Evolutionary conservation across 139 green algal species (phyloP), one percentile per base, ranked within the genome.

Genomic region (Micractinium conductrix): DNA sequence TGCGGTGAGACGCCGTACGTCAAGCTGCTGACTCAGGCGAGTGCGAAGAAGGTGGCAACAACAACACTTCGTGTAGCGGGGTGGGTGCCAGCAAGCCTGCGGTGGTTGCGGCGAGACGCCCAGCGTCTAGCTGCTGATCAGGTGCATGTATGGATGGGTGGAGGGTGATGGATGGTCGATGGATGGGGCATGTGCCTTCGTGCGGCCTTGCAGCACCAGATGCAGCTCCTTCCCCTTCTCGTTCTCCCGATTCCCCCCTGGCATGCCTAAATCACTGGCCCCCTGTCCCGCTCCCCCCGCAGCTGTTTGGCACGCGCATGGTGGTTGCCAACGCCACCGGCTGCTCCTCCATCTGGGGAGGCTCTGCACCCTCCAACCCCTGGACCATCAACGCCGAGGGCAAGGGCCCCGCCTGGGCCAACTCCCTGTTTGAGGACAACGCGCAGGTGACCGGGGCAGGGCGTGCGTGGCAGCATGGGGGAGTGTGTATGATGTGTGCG

Each of bases 361-460:
- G 90, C 83, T 88, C 79, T 26, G 90, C 88, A 9, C 87, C 88
- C 22, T 80, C 89, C 71, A 93, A 91, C 87, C 90, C 90, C 70
- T 93, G 92, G 88, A 93, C 88, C 62, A 81, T 67, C 79, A 88
- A 89, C 81, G 50, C 55, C 9, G 74, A 88, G 24, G 91, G 91
- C 73, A 81, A 50, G 37, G 91, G 90, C 62, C 90, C 91, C 62
- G 91, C 91, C 24, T 93, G 91, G 91, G 91, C 89, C 84, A 93
- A 93, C 89, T 88, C 81, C 4, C 87, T 93, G 81, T 93, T 93
- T 55, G 91, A 93, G 87, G 85, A 89, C 88, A 91, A 91, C 65
- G 85, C 88, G 30, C 84, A 89, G 84, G 68, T 85, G 43, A 37
- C 43, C n/a, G n/a, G n/a, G n/a, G n/a, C n/a, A n/a, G n/a, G n/a